Evolutionary conservation across 129 eudicot genomes (phyloP).

Genomic region (Sambucus nigra): DNA sequence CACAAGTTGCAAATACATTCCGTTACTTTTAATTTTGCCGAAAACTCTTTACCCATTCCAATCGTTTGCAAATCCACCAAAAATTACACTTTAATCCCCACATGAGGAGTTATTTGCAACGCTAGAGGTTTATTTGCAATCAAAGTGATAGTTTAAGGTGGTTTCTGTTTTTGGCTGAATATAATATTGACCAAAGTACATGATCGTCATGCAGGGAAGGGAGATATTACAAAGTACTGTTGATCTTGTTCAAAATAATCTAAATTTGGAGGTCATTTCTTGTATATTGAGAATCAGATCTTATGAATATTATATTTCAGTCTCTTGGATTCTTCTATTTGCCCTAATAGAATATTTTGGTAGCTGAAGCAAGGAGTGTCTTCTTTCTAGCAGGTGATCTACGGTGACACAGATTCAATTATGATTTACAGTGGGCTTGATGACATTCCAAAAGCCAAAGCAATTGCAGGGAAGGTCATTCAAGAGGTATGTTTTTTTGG

Average conservation of each 20-base stretch:
- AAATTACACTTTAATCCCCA: too few relatives aligned
- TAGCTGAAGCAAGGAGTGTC: constrained; percentile 7
- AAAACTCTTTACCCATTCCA: too few relatives aligned
- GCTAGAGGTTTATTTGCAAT: too few relatives aligned
- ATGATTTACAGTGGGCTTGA: constrained; percentile 96
- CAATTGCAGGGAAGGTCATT: constrained; percentile 77
- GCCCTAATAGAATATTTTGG: constrained; percentile 2
- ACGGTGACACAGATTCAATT: constrained; percentile 98
- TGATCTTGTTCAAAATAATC: constrained; percentile 79
- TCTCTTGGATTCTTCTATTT: constrained; percentile 2
- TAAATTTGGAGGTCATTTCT: constrained; percentile 71
- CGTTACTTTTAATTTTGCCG: too few relatives aligned
- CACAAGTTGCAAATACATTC: too few relatives aligned
- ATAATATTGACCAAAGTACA: neutral
- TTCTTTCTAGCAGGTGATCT: constrained; percentile 57
- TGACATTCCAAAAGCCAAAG: constrained; percentile 72
- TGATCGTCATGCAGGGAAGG: constrained; percentile 64
- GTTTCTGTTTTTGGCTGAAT: constrained; percentile 3
- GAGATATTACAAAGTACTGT: constrained; percentile 97
- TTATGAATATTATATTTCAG: neutral
- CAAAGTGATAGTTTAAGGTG: too few relatives aligned
- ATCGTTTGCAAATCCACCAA: too few relatives aligned
- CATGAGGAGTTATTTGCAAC: too few relatives aligned
- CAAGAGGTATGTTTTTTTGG: constrained; percentile 64
- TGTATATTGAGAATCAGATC: neutral